Evolutionary conservation across 352 stramenopile genomes (phyloP), one percentile per base, ranked within the genome.

Genomic region (Phytophthora citricola): DNA sequence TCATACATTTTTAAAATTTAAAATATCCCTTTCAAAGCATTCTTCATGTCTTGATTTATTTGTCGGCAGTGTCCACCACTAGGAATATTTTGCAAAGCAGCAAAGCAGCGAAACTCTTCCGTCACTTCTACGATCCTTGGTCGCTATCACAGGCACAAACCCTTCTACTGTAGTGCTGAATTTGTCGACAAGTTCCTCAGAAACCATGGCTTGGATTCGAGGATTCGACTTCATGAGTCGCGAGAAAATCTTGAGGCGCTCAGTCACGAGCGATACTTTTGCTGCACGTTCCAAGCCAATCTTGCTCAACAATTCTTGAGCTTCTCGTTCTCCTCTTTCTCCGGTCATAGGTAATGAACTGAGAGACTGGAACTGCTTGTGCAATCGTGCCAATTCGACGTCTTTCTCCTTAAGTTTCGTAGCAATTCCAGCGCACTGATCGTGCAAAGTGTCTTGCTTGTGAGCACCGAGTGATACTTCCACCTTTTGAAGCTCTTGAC

Each of bases 191-290:
- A 58, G 29, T 39, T 58, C 53, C 20, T 64, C 55, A 9, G 15
- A 39, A 14, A 65, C 63, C 5, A 59, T 17, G 5, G 15, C 29
- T 31, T 69, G 71, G 20, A 78, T 66, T 1, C 71, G 39, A 17
- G 24, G 48, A 50, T 57, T 76, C 48, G 68, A 70, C 44, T 73
- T 72, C 53, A 78, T 64, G 5, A 78, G 20, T 24, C 52, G 63
- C 48, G 53, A 70, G 62, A 76, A 62, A 24, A 73, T 61, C 34
- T 69, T 62, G 17, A 55, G 38, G 4, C 63, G 44, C 41, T 65
- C 48, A 2, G 58, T 54, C 45, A 71, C 67, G 4, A 78, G 58
- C 32, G 51, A 59, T 15, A 15, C 29, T 32, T 71, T 63, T 17
- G 63, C 65, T n/a, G 68, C 51, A 43, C 58, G 44, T 24, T 73